Evolutionary conservation across 2,329 filamentous ascomycete genomes (phyloP).

Genomic region (Cladosporium sp.): DNA sequence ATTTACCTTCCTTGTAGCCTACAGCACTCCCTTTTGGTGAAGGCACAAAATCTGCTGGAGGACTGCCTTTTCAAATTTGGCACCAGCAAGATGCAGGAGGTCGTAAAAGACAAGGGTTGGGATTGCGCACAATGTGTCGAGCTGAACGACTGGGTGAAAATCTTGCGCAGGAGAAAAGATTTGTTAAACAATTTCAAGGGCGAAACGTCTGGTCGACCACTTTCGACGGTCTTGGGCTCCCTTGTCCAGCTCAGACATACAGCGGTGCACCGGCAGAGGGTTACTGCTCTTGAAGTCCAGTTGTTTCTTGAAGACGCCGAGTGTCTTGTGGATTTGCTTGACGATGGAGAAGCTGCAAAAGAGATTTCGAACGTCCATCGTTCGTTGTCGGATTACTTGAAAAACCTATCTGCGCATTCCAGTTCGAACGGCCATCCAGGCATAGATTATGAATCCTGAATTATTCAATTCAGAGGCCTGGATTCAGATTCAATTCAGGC

Average conservation of each 20-base stretch:
- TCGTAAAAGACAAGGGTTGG: neutral
- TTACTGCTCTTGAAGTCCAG: neutral
- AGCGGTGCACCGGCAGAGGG: neutral
- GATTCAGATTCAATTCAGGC: too few species aligned
- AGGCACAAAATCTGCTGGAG: neutral
- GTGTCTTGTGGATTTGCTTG: neutral
- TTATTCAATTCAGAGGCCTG: too few species aligned
- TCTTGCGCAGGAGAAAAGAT: neutral
- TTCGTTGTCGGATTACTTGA: neutral
- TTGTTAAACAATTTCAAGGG: neutral
- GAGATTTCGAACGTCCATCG: neutral
- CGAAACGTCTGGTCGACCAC: neutral
- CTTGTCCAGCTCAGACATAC: slow-evolving; percentile 1
- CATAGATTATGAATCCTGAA: too few species aligned
- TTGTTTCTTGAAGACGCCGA: neutral
- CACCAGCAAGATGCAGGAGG: neutral
- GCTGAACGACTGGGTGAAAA: slow-evolving; percentile 6
- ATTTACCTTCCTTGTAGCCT: slow-evolving; percentile 4
- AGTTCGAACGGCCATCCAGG: neutral
- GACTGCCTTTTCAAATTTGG: neutral
- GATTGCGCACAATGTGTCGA: slow-evolving; percentile 5
- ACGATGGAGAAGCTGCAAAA: neutral
- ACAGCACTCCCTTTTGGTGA: neutral
- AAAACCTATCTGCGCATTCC: neutral
- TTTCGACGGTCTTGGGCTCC: neutral